Evolutionary conservation across 148 eudicot species (phyloP).

Genomic region (Bassia scoparia): DNA sequence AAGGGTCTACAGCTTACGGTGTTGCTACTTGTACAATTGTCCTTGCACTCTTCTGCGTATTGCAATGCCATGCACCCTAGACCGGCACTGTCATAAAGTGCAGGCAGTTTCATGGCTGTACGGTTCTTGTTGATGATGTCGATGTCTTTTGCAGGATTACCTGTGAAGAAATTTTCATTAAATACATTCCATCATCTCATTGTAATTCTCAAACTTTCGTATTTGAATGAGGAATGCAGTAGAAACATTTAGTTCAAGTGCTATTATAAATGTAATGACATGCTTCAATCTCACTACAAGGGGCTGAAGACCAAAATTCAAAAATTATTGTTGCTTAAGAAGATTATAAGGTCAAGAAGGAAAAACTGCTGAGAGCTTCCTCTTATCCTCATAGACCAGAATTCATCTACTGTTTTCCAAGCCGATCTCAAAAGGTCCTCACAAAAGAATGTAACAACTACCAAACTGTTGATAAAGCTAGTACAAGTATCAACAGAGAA

Average conservation of each 20-base stretch:
- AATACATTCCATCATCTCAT: not conserved
- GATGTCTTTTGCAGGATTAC: conserved; percentile 68
- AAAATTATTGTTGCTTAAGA: too few species aligned
- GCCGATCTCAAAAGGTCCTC: too few species aligned
- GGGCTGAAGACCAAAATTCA: too few species aligned
- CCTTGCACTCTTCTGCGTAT: conserved; percentile 50
- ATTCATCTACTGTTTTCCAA: too few species aligned
- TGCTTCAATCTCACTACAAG: too few species aligned
- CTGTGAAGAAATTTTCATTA: conserved; percentile 24
- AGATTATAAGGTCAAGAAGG: too few species aligned
- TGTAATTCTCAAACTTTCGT: not conserved
- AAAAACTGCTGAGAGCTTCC: too few species aligned
- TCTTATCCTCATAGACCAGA: too few species aligned
- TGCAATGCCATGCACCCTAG: conserved; percentile 87
- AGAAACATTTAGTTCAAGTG: not conserved
- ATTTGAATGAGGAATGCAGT: not conserved
- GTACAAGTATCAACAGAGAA: too few species aligned
- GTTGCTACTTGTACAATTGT: conserved; percentile 57
- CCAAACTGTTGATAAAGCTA: too few species aligned
- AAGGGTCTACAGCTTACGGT: conserved; percentile 48
- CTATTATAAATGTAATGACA: too few species aligned
- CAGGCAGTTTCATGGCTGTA: conserved; percentile 47
- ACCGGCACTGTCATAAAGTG: conserved; percentile 53
- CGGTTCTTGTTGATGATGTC: conserved; percentile 67
- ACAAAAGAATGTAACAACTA: too few species aligned